Conservation (phyloP, 768 basidiomycete genomes). For the Rhodotorula paludigena region DNA sequence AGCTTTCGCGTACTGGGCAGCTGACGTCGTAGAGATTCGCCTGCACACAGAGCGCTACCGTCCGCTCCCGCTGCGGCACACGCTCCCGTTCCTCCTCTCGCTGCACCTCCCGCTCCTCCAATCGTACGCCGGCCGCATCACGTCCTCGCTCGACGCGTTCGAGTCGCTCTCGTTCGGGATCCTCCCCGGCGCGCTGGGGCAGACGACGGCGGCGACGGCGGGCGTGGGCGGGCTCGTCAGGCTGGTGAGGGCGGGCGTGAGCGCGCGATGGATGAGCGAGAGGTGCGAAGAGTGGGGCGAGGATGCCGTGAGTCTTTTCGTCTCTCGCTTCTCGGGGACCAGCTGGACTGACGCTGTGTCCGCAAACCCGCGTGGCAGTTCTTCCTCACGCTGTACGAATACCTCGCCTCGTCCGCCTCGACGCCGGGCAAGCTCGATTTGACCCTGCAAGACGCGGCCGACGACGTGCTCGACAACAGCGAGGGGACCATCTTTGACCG, state of each 20-base stretch:
- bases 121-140: conserved; percentile 69
- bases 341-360: background rate
- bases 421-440: conserved; percentile 17
- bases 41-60: conserved; percentile 71
- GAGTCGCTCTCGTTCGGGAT: conserved; percentile 84
- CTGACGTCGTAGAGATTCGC: background rate
- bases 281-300: conserved; percentile 81
- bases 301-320: conserved; percentile 62
- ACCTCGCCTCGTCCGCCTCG: conserved; percentile 53
- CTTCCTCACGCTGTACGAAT: conserved; percentile 83
- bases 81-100: conserved; percentile 72
- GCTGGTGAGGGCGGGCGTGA: conserved; percentile 77
- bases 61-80: conserved; percentile 73
- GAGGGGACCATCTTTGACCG: conserved; percentile 62
- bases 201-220: conserved; percentile 59
- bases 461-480: conserved; percentile 28
- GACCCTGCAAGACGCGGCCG: conserved; percentile 9
- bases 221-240: conserved; percentile 79
- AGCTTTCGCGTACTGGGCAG: background rate
- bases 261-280: conserved; percentile 65
- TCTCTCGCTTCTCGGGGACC: background rate
- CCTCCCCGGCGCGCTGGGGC: conserved; percentile 76
- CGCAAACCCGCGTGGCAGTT: conserved; percentile 60
- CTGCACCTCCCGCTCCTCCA: conserved; percentile 82
- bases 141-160: conserved; percentile 83